A percentile compares a stretch with the other conserved stretches of the same genome.
These are phyloP conservation scores for Eucommia ulmoides DNA, from an alignment of 257 asterid species.

Conservation along the genomic window DNA sequence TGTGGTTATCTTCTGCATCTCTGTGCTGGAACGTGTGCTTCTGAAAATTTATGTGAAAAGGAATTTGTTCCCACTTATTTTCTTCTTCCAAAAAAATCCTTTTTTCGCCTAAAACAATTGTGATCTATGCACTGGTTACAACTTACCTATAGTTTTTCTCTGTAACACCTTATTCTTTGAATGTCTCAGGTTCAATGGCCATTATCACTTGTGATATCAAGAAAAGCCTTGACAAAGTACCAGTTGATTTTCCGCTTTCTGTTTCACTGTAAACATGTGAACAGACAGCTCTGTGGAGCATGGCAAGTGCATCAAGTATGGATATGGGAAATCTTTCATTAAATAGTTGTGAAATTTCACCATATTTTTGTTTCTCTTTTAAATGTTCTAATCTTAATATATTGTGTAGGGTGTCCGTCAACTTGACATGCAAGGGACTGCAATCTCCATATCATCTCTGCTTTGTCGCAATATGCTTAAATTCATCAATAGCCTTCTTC, in stretches of 20 bases:
- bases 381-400: constrained; percentile 7
- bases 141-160: too few relatives aligned
- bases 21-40: too few relatives aligned
- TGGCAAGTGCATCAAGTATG: constrained; percentile 95
- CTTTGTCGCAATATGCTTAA: constrained; percentile 93
- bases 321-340: not conserved
- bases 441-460: constrained; percentile 82
- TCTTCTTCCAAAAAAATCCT: too few relatives aligned
- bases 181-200: constrained; percentile 99
- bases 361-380: too few relatives aligned
- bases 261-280: constrained; percentile 93
- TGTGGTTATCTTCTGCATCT: too few relatives aligned
- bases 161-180: too few relatives aligned
- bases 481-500: constrained; percentile 89
- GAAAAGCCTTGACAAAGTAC: constrained; percentile 80
- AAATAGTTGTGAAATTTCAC: constrained; percentile 7
- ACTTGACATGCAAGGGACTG: constrained; percentile 92
- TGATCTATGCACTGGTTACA: too few relatives aligned
- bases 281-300: constrained; percentile 94
- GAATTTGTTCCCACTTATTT: too few relatives aligned
- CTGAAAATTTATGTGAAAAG: too few relatives aligned
- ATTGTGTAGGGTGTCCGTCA: constrained; percentile 67
- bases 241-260: constrained; percentile 81
- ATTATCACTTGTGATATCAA: constrained; percentile 82
- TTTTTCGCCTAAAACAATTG: too few relatives aligned